These are phyloP conservation scores for Sphagnum magellanicum DNA, from an alignment of 228 moss, liverwort and hornwort genomes.

Conservation along the genomic window DNA sequence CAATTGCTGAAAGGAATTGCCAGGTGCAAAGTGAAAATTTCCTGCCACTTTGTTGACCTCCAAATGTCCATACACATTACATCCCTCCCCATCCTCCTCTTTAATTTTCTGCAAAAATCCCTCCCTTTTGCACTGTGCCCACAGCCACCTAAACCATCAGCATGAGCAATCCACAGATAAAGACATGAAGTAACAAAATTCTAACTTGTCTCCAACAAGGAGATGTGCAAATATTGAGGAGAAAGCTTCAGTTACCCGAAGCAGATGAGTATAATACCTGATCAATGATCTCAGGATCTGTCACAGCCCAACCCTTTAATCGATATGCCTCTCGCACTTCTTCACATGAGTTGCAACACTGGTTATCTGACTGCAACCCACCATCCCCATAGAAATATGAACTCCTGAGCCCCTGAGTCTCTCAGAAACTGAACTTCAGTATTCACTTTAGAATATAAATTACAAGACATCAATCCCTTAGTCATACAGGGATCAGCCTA, in stretches of 20 bases:
- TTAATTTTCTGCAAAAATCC: conserved; percentile 90
- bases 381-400: not conserved
- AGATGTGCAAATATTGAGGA: too few relatives aligned
- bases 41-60: conserved; percentile 99
- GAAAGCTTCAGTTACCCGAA: too few relatives aligned
- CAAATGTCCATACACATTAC: conserved; percentile 89
- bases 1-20: conserved; percentile 97
- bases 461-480: not conserved
- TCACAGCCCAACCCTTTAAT: conserved; percentile 93
- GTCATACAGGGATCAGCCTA: not conserved
- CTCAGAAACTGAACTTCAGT: not conserved
- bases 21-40: conserved; percentile 97
- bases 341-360: conserved; percentile 98
- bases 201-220: too few relatives aligned
- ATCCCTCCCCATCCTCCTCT: conserved; percentile 97
- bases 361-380: conserved; percentile 66
- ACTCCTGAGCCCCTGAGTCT: not conserved
- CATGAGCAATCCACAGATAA: too few relatives aligned
- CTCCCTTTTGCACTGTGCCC: conserved; percentile 89
- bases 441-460: not conserved
- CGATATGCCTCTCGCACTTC: conserved; percentile 99
- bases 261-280: conserved; percentile 29
- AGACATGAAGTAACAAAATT: too few relatives aligned
- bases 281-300: conserved; percentile 76
- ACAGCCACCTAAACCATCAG: not conserved